These are phyloP conservation scores for Ensete ventricosum DNA, from an alignment of 176 grass and related monocot species.

Conservation along the genomic window DNA sequence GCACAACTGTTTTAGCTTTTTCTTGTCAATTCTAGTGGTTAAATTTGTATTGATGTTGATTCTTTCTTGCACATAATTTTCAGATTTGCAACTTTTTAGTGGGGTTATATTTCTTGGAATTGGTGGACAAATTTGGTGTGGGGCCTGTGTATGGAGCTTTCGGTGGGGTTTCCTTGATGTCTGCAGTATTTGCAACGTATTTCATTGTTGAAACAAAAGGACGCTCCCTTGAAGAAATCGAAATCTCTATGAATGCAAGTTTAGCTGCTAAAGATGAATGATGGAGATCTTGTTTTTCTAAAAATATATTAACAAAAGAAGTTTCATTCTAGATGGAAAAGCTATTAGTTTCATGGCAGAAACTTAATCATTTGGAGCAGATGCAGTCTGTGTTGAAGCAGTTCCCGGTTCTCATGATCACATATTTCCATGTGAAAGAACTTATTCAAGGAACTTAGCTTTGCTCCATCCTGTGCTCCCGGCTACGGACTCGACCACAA, in stretches of 20 bases:
- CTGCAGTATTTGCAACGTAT: constrained; percentile 59
- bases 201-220: constrained; percentile 97
- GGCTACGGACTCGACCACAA: no score
- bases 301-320: no score
- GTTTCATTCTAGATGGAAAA: no score
- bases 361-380: no score
- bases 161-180: constrained; percentile 62
- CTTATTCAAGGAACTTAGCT: no score
- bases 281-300: neutral
- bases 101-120: constrained; percentile 88
- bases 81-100: constrained; percentile 91
- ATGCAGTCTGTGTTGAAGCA: no score
- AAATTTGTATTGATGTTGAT: neutral
- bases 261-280: constrained; percentile 27
- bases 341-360: no score
- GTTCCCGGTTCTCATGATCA: no score
- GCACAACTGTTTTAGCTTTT: neutral
- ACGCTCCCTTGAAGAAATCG: constrained; percentile 90
- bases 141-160: constrained; percentile 76
- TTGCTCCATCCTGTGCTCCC: no score
- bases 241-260: constrained; percentile 49
- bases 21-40: neutral
- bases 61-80: neutral
- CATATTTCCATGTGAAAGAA: no score
- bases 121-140: constrained; percentile 80